Percentiles rank a stretch among this genome's conserved stretches.
These are phyloP conservation scores for Colletotrichum sp. DNA, from an alignment of 2,329 filamentous ascomycete species.

Conservation along the genomic window DNA sequence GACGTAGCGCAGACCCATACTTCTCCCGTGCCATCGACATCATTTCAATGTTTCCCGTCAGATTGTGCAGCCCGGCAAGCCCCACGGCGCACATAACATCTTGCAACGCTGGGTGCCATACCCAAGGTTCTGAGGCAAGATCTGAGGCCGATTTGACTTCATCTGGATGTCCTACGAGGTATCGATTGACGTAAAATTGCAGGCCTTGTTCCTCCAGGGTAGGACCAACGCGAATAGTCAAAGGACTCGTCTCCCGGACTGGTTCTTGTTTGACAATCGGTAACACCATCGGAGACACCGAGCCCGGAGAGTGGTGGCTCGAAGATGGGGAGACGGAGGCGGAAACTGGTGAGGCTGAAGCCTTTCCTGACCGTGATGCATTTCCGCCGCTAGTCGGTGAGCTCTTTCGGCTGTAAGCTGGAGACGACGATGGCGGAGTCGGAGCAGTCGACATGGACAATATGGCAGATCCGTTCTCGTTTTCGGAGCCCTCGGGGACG, in stretches of 20 bases:
- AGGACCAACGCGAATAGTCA: conserved; percentile 38
- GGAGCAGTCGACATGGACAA: background rate
- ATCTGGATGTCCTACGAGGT: conserved; percentile 56
- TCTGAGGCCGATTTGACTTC: conserved; percentile 45
- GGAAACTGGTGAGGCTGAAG: background rate
- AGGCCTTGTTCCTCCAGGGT: conserved; percentile 52
- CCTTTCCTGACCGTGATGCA: background rate
- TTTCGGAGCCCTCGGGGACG: conserved; percentile 1
- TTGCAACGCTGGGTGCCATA: conserved; percentile 43
- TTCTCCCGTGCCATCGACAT: conserved; percentile 52
- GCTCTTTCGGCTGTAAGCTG: conserved; percentile 9
- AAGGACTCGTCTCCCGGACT: background rate
- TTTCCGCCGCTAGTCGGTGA: background rate
- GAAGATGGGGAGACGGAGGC: conserved; percentile 23
- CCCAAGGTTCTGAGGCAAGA: conserved; percentile 38
- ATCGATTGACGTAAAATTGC: conserved; percentile 56
- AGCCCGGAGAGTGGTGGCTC: background rate
- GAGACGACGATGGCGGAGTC: conserved; percentile 28
- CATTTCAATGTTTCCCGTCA: conserved; percentile 51
- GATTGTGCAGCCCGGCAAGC: conserved; percentile 61
- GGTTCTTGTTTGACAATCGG: conserved; percentile 8
- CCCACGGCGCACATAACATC: conserved; percentile 63
- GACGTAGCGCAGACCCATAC: conserved; percentile 58
- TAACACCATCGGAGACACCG: conserved; percentile 8
- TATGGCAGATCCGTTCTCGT: background rate